A percentile compares a stretch with the other conserved stretches of the same genome.
Evolutionary conservation across 73 alveolate species (phyloP).

Genomic region (Urostyla sp.): DNA sequence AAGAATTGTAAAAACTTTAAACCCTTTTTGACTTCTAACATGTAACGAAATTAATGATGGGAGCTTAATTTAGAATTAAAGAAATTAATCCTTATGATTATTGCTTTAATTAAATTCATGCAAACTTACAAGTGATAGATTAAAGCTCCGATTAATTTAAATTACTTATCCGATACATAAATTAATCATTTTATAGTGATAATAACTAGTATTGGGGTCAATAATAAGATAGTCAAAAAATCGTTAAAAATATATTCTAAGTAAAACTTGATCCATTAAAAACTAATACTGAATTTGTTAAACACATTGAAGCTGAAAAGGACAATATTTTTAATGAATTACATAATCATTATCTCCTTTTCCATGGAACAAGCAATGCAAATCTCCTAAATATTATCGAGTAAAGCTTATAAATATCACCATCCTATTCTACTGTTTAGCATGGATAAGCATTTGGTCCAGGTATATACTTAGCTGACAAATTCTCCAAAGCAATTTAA

Average conservation of each 20-base stretch:
- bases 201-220: background rate
- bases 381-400: conserved; percentile 17
- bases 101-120: conserved; percentile 60
- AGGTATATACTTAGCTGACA: conserved; percentile 36
- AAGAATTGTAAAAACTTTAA: conserved; percentile 62
- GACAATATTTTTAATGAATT: background rate
- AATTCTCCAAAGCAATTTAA: background rate
- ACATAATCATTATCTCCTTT: conserved; percentile 18
- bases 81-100: conserved; percentile 83
- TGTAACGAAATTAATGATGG: conserved; percentile 76
- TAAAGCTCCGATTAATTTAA: conserved; percentile 15
- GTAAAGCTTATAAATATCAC: background rate
- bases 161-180: conserved; percentile 18
- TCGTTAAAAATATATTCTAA: background rate
- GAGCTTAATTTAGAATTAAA: conserved; percentile 66
- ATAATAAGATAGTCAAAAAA: background rate
- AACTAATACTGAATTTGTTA: background rate
- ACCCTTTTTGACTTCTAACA: conserved; percentile 6
- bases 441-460: background rate
- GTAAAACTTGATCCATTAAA: background rate
- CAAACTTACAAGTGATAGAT: conserved; percentile 28
- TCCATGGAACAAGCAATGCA: conserved; percentile 48
- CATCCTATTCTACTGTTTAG: background rate
- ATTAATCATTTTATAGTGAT: conserved; percentile 11
- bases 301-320: background rate